Evolutionary conservation across 2,329 filamentous ascomycete species (phyloP).

Genomic region (Neocatenulostroma microsporum): DNA sequence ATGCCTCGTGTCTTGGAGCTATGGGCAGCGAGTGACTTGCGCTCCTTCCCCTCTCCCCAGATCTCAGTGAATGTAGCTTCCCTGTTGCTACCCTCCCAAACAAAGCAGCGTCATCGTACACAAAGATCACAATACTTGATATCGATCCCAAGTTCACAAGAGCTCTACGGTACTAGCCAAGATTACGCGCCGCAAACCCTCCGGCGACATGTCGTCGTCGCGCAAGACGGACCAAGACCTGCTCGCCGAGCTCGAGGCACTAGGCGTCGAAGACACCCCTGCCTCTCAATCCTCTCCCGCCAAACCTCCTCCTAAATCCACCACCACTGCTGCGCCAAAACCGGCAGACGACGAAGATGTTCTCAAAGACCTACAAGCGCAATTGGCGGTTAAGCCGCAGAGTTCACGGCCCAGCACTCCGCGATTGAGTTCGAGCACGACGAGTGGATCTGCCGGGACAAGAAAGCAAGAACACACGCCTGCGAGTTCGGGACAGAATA

Average conservation of each 20-base stretch:
- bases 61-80: too few species aligned
- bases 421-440: slow-evolving; percentile 47
- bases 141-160: too few species aligned
- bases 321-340: slow-evolving; percentile 14
- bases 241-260: slow-evolving; percentile 38
- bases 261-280: slow-evolving; percentile 16
- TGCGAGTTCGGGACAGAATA: slow-evolving; percentile 39
- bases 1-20: too few species aligned
- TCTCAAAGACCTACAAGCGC: slow-evolving; percentile 78
- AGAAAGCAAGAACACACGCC: slow-evolving; percentile 43
- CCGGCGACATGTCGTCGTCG: slow-evolving; percentile 9
- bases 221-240: slow-evolving; percentile 35
- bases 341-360: slow-evolving; percentile 55
- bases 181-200: slow-evolving; percentile 9
- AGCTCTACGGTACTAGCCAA: neutral
- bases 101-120: too few species aligned
- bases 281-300: slow-evolving; percentile 3
- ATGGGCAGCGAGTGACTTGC: too few species aligned
- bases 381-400: slow-evolving; percentile 63
- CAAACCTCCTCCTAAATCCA: slow-evolving; percentile 17
- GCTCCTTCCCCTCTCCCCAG: too few species aligned
- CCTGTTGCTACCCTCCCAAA: too few species aligned
- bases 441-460: slow-evolving; percentile 31
- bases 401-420: slow-evolving; percentile 74
- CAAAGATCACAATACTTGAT: too few species aligned